These are phyloP conservation scores for Phylloporus arenicola DNA, from an alignment of 768 basidiomycete genomes.

Conservation along the genomic window DNA sequence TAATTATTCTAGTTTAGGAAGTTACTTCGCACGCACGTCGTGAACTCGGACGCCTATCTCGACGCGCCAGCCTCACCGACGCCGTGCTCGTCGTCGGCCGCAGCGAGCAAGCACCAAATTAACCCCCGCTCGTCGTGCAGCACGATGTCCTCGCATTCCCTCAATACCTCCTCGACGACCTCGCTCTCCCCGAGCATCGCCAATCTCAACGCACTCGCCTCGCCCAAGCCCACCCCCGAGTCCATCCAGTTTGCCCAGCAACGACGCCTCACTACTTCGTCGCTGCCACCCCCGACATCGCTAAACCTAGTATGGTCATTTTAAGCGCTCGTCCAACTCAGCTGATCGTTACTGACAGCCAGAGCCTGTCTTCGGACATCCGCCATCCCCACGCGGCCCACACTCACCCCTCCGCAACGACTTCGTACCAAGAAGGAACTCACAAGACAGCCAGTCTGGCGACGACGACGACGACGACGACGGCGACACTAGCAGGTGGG, in stretches of 20 bases:
- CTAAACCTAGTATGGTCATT: conserved; percentile 34
- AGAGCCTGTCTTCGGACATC: conserved; percentile 40
- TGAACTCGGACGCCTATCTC: conserved; percentile 13
- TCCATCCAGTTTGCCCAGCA: conserved; percentile 22
- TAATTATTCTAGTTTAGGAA: conserved; percentile 13
- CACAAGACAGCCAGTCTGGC: conserved; percentile 44
- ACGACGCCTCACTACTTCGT: conserved; percentile 35
- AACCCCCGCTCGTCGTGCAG: conserved; percentile 15
- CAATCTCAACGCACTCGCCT: conserved; percentile 28
- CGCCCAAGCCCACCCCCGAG: conserved; percentile 22
- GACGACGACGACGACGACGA: conserved; percentile 40
- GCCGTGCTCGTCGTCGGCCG: conserved; percentile 24
- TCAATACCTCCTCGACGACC: conserved; percentile 31
- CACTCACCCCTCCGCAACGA: conserved; percentile 71
- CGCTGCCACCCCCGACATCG: conserved; percentile 36
- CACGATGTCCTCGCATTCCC: conserved; percentile 25
- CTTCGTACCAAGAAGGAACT: conserved; percentile 44
- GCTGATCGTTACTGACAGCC: conserved; percentile 31
- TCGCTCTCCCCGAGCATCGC: conserved; percentile 31
- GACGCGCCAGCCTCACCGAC: conserved; percentile 8
- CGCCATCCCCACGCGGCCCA: conserved; percentile 40
- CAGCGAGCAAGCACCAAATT: conserved; percentile 23
- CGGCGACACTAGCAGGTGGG: conserved; percentile 23
- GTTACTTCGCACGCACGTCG: conserved; percentile 16
- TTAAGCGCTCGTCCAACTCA: neutral